These are phyloP conservation scores for Fusarium nurragi DNA, from an alignment of 2,329 filamentous ascomycete genomes.

Conservation along the genomic window DNA sequence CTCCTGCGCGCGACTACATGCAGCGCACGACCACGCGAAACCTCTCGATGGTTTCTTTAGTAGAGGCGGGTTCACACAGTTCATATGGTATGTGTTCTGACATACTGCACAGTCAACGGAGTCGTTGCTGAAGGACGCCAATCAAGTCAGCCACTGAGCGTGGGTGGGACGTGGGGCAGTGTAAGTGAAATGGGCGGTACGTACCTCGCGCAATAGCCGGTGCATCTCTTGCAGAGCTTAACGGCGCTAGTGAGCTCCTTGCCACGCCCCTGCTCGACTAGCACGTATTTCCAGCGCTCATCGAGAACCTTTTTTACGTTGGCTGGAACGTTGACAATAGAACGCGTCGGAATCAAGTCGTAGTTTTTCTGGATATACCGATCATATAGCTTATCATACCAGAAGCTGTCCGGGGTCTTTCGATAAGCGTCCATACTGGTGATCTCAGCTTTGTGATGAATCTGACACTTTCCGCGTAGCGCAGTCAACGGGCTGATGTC, in stretches of 20 bases:
- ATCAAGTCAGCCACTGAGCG: constrained; percentile 39
- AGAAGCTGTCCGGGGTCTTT: constrained; percentile 87
- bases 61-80: constrained; percentile 90
- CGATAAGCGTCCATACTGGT: constrained; percentile 83
- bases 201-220: constrained; percentile 89
- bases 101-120: constrained; percentile 98
- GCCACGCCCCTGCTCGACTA: constrained; percentile 91
- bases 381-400: constrained; percentile 97
- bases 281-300: constrained; percentile 94
- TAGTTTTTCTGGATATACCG: constrained; percentile 98
- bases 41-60: constrained; percentile 96
- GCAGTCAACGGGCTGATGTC: constrained; percentile 93
- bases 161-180: constrained; percentile 30
- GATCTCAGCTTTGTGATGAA: constrained; percentile 89
- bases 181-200: constrained; percentile 45
- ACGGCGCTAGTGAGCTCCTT: constrained; percentile 97
- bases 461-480: constrained; percentile 90
- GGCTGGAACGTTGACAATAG: constrained; percentile 95
- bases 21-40: constrained; percentile 97
- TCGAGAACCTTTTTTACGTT: constrained; percentile 96
- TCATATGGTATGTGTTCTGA: constrained; percentile 96
- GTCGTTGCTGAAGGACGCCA: constrained; percentile 71
- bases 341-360: constrained; percentile 90
- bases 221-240: constrained; percentile 94
- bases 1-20: constrained; percentile 96